These are phyloP conservation scores for Penicillium roqueforti DNA, from an alignment of 495 filamentous ascomycete genomes.

Conservation along the genomic window DNA sequence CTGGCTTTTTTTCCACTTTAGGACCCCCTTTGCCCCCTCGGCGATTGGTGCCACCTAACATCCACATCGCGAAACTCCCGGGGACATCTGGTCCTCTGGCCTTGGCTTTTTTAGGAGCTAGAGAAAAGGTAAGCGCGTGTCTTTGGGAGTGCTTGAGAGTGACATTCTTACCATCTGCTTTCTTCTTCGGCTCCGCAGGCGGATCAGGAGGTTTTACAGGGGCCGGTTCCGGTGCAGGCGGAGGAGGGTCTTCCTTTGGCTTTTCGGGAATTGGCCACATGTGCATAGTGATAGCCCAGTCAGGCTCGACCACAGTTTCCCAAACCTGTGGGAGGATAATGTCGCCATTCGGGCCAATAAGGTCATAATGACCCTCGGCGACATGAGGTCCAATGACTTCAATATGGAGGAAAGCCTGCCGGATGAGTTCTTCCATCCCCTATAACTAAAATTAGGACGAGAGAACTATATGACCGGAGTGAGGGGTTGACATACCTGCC, in stretches of 20 bases:
- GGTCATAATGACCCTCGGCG: slow-evolving; percentile 78
- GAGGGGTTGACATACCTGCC: slow-evolving; percentile 59
- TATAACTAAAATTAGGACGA: slow-evolving; percentile 30
- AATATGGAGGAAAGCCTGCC: slow-evolving; percentile 82
- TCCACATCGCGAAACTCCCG: slow-evolving; percentile 37
- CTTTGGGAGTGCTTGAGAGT: neutral
- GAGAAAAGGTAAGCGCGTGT: slow-evolving; percentile 4
- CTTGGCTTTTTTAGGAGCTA: slow-evolving; percentile 27
- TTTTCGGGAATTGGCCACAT: slow-evolving; percentile 89
- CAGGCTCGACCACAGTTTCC: slow-evolving; percentile 80
- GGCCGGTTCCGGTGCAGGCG: slow-evolving; percentile 23
- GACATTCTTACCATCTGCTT: slow-evolving; percentile 28
- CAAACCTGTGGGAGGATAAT: slow-evolving; percentile 85
- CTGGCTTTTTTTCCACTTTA: slow-evolving; percentile 39
- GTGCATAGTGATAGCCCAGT: slow-evolving; percentile 90
- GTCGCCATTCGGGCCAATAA: slow-evolving; percentile 77
- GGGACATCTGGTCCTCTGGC: slow-evolving; percentile 15
- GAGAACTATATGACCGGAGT: neutral
- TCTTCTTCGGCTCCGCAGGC: slow-evolving; percentile 34
- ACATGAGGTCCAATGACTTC: slow-evolving; percentile 80
- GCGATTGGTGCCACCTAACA: slow-evolving; percentile 29
- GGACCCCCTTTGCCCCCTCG: slow-evolving; percentile 26
- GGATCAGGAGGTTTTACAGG: slow-evolving; percentile 19
- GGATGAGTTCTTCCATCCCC: slow-evolving; percentile 84
- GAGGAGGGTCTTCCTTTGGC: slow-evolving; percentile 41